A percentile compares a stretch with the other conserved stretches of the same genome.
Conservation (phyloP, 2,329 filamentous ascomycete genomes). For the Pseudogymnoascus sp. region DNA sequence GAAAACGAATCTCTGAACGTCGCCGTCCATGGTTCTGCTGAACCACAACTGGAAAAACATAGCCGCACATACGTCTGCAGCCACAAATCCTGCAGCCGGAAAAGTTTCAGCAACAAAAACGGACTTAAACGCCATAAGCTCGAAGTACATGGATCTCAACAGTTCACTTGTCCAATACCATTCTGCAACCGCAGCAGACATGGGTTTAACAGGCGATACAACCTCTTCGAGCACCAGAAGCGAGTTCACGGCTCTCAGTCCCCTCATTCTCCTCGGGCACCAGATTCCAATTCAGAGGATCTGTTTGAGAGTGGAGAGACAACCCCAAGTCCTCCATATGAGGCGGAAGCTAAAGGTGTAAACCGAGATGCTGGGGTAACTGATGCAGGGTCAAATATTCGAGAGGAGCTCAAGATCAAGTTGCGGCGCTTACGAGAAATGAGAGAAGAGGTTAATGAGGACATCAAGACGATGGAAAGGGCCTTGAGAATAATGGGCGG, state of each 20-base stretch:
- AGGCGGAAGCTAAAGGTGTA: not conserved
- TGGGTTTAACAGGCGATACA: not conserved
- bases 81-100: not conserved
- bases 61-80: not conserved
- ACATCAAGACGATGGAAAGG: not conserved
- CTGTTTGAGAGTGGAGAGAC: not conserved
- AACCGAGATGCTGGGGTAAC: not conserved
- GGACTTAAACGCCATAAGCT: not conserved
- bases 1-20: not conserved
- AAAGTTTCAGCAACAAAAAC: not conserved
- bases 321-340: not conserved
- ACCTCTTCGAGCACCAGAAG: not conserved
- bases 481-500: not conserved
- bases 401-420: not conserved
- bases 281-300: not conserved
- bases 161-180: not conserved
- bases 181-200: not conserved
- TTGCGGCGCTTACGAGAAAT: not conserved
- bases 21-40: not conserved
- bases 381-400: not conserved
- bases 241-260: not conserved
- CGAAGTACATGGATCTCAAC: not conserved
- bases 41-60: not conserved
- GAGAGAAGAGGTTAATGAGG: not conserved
- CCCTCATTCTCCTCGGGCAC: not conserved